A percentile compares a stretch with the other conserved stretches of the same genome.
Conservation (phyloP, 257 asterid species). For the Rubia yunnanensis region DNA sequence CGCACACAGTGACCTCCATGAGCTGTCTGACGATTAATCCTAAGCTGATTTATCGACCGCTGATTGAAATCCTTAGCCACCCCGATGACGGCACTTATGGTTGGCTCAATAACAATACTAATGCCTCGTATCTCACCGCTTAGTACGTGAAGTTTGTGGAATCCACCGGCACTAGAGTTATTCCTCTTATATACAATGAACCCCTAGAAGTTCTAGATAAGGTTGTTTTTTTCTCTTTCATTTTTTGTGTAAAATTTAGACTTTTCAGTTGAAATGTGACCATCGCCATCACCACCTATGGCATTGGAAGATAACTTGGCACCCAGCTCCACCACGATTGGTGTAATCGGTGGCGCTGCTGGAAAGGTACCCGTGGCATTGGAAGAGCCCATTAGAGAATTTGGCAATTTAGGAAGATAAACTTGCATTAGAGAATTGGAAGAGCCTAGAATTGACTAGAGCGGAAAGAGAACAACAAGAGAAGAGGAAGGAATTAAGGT, state of each 20-base stretch:
- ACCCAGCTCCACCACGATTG: no score
- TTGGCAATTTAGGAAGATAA: no score
- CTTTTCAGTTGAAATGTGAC: neutral
- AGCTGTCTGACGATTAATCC: conserved; percentile 48
- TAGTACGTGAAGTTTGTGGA: conserved; percentile 88
- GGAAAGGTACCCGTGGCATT: no score
- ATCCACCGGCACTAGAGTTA: conserved; percentile 86
- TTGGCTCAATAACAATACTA: conserved; percentile 43
- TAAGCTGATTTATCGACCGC: conserved; percentile 63
- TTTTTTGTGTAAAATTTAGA: neutral
- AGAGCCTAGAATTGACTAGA: no score
- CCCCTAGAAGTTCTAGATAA: conserved; percentile 44
- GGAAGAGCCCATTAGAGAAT: no score
- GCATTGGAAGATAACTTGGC: no score
- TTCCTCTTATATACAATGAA: conserved; percentile 79
- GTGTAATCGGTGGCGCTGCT: no score
- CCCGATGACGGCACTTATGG: conserved; percentile 95
- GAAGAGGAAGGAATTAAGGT: no score
- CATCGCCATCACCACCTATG: no score
- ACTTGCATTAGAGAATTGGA: no score
- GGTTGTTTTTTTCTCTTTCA: conserved; percentile 20
- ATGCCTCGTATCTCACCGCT: conserved; percentile 75
- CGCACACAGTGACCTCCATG: conserved; percentile 8
- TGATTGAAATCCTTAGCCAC: conserved; percentile 73
- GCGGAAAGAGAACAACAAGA: no score